These are phyloP conservation scores for Rhodotorula babjevae DNA, from an alignment of 768 basidiomycete species.

Conservation along the genomic window DNA sequence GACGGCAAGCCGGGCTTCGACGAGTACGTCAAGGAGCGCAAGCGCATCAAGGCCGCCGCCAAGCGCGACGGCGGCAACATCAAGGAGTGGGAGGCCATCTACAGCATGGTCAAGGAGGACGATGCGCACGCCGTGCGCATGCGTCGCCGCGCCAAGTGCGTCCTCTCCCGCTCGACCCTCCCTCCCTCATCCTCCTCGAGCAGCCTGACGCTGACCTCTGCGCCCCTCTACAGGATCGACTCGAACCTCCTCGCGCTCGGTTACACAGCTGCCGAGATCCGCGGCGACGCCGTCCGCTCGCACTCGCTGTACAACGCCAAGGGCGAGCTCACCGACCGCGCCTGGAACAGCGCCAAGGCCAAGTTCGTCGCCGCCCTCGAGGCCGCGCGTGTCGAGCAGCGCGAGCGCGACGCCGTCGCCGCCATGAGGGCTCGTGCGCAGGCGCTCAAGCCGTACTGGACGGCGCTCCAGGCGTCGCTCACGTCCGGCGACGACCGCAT, in stretches of 20 bases:
- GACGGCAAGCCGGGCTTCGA: background rate
- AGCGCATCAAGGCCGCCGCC: background rate
- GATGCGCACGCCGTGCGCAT: too few species aligned
- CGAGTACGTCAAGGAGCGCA: background rate
- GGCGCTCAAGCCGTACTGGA: slow-evolving; percentile 9
- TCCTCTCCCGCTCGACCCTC: too few species aligned
- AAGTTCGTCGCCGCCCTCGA: slow-evolving; percentile 10
- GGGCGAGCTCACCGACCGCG: slow-evolving; percentile 9
- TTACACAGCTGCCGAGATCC: background rate
- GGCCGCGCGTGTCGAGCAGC: background rate
- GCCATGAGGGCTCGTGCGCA: slow-evolving; percentile 2
- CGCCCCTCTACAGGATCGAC: slow-evolving; percentile 6
- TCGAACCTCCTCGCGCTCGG: slow-evolving; percentile 17
- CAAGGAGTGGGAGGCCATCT: background rate
- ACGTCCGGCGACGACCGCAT: background rate
- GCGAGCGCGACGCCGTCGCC: background rate
- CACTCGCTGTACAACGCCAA: background rate
- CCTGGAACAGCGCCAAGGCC: slow-evolving; percentile 9
- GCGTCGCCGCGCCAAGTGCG: background rate
- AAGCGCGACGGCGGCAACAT: background rate
- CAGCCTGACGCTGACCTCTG: background rate
- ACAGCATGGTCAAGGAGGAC: too few species aligned
- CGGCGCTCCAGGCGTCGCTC: background rate
- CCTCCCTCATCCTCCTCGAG: background rate
- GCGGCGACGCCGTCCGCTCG: background rate